These are phyloP conservation scores for Gossypium davidsonii DNA, from an alignment of 441 rosid genomes.

Conservation along the genomic window DNA sequence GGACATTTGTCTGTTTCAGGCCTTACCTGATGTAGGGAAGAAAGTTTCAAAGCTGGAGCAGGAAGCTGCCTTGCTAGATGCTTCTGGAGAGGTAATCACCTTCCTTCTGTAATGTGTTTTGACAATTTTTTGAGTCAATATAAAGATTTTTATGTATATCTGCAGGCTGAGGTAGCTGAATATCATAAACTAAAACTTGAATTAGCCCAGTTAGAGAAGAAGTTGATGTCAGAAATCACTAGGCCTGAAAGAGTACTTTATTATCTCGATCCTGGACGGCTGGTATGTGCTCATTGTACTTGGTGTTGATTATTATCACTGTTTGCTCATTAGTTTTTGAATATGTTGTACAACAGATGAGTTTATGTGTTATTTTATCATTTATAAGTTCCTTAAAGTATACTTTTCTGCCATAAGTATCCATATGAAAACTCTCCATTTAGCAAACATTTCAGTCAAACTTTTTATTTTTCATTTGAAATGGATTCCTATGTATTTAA, in stretches of 20 bases:
- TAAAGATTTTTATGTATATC: conserved; percentile 12
- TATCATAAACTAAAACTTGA: conserved; percentile 87
- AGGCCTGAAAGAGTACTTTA: conserved; percentile 92
- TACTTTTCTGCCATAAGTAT: background rate
- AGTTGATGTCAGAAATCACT: conserved; percentile 83
- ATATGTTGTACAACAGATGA: background rate
- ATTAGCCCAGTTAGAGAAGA: conserved; percentile 77
- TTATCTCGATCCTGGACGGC: conserved; percentile 83
- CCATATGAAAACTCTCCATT: background rate
- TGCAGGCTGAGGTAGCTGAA: conserved; percentile 81
- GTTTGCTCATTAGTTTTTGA: background rate
- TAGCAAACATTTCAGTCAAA: background rate
- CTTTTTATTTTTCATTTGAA: background rate
- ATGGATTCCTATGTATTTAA: background rate
- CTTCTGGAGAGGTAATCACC: conserved; percentile 69
- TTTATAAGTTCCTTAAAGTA: background rate
- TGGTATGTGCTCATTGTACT: conserved; percentile 44
- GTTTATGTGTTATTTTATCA: background rate
- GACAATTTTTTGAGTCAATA: background rate
- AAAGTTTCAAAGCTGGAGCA: conserved; percentile 80
- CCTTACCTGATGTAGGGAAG: conserved; percentile 77
- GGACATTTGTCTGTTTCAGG: conserved; percentile 34
- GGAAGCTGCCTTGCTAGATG: conserved; percentile 83
- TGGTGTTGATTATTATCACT: background rate
- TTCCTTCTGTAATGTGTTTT: background rate